These are phyloP conservation scores for Chaetomium sp. DNA, from an alignment of 2,329 filamentous ascomycete genomes.

Conservation along the genomic window DNA sequence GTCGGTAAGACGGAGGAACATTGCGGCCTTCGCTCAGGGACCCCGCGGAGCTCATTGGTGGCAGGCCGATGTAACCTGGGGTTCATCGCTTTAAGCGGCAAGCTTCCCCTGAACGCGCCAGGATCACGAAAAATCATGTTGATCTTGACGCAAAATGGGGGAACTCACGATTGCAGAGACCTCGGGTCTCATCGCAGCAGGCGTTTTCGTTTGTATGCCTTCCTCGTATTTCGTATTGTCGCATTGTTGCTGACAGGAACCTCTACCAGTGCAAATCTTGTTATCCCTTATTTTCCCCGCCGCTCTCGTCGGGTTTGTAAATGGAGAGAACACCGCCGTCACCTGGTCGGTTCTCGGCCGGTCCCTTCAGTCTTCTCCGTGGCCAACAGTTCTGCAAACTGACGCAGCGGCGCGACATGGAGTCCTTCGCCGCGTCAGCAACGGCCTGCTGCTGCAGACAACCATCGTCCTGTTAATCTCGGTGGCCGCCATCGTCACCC, in stretches of 20 bases:
- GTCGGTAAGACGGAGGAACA: constrained; percentile 14
- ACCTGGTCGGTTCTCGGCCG: constrained; percentile 24
- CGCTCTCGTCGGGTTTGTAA: constrained; percentile 12
- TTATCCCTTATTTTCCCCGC: constrained; percentile 14
- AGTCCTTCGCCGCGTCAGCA: constrained; percentile 15
- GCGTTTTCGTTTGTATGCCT: constrained; percentile 13
- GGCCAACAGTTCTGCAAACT: constrained; percentile 22
- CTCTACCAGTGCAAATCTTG: constrained; percentile 6
- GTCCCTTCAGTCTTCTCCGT: constrained; percentile 15
- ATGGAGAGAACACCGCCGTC: constrained; percentile 14
- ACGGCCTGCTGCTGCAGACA: constrained; percentile 19
- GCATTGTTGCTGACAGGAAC: not conserved
- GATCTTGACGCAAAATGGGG: constrained; percentile 12
- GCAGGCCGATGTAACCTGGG: not conserved
- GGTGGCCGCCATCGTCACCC: constrained; percentile 18
- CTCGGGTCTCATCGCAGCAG: constrained; percentile 20
- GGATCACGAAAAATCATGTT: not conserved
- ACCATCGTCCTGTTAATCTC: constrained; percentile 10
- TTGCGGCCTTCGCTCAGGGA: not conserved
- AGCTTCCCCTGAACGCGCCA: not conserved
- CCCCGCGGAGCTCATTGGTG: not conserved
- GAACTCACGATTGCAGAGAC: constrained; percentile 15
- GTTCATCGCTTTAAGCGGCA: not conserved
- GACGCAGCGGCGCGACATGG: constrained; percentile 15
- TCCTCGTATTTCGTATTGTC: not conserved